phyloP scores from a whole-genome alignment of 2,329 filamentous ascomycete species.

The Peltaster fructicola region DNA sequence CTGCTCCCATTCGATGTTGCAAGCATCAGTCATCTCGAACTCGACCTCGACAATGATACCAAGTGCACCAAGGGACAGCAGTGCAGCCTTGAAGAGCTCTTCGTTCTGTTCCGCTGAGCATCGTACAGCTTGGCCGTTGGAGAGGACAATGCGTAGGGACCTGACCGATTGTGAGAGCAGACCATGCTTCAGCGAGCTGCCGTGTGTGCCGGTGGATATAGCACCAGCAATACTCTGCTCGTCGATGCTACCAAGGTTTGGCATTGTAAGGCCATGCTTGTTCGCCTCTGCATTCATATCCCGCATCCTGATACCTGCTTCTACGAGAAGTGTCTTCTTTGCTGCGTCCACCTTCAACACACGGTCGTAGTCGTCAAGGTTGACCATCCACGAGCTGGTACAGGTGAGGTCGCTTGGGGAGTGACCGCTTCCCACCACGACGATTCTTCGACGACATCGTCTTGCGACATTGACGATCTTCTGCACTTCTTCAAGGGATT shows the following conservation, averaged over 20 bases:
- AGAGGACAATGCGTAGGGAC: slow-evolving; percentile 61
- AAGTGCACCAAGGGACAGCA: slow-evolving; percentile 74
- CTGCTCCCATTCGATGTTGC: slow-evolving; percentile 77
- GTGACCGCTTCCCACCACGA: slow-evolving; percentile 78
- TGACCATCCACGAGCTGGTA: slow-evolving; percentile 86
- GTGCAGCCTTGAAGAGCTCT: slow-evolving; percentile 72
- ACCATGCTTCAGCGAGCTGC: slow-evolving; percentile 68
- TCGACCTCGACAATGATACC: slow-evolving; percentile 85
- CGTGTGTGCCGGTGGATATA: slow-evolving; percentile 85
- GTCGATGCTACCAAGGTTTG: slow-evolving; percentile 88
- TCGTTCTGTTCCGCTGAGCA: slow-evolving; percentile 52
- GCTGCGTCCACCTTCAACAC: slow-evolving; percentile 53
- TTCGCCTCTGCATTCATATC: slow-evolving; percentile 59
- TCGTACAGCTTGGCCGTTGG: slow-evolving; percentile 54
- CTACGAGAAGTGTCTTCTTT: slow-evolving; percentile 52
- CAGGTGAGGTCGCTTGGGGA: slow-evolving; percentile 85
- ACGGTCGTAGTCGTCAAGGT: slow-evolving; percentile 66
- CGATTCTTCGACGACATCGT: slow-evolving; percentile 61
- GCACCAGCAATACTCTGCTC: slow-evolving; percentile 84
- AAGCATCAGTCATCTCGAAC: slow-evolving; percentile 61
- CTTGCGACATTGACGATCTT: slow-evolving; percentile 68
- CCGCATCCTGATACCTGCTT: slow-evolving; percentile 75
- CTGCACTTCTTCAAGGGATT: slow-evolving; percentile 62
- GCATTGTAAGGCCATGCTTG: slow-evolving; percentile 61
- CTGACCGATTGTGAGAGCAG: slow-evolving; percentile 64